Percentiles rank a stretch among this genome's conserved stretches.
phyloP scores from a whole-genome alignment of 2,329 filamentous ascomycete genomes.

The Stachybotrys elegans region DNA sequence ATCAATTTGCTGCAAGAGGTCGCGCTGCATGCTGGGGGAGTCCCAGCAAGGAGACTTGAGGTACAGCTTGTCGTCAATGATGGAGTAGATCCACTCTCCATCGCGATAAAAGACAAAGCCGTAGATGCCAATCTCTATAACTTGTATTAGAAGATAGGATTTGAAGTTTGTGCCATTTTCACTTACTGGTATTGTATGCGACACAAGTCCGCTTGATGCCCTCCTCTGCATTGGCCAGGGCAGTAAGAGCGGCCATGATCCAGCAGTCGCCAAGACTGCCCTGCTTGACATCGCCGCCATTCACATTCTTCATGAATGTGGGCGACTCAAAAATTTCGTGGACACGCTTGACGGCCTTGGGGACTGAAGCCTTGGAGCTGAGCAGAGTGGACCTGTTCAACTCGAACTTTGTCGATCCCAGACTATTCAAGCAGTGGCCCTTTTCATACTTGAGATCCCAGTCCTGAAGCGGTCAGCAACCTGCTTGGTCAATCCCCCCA shows the following conservation, averaged over 20 bases:
- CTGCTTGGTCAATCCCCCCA: neutral
- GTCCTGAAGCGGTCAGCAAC: conserved; percentile 35
- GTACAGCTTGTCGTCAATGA: conserved; percentile 87
- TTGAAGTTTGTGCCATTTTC: neutral
- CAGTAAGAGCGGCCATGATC: conserved; percentile 74
- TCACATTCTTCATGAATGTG: conserved; percentile 60
- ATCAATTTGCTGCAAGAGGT: conserved; percentile 70
- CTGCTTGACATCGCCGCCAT: conserved; percentile 72
- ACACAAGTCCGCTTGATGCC: conserved; percentile 72
- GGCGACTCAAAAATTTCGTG: conserved; percentile 73
- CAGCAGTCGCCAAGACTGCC: conserved; percentile 77
- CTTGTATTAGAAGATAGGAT: too few relatives aligned
- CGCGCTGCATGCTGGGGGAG: conserved; percentile 68
- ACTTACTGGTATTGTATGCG: conserved; percentile 58
- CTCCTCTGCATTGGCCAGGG: conserved; percentile 66
- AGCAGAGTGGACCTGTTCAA: conserved; percentile 38
- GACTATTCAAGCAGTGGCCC: conserved; percentile 49
- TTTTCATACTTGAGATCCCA: conserved; percentile 65
- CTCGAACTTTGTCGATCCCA: conserved; percentile 48
- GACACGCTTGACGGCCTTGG: conserved; percentile 70
- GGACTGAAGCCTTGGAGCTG: conserved; percentile 46
- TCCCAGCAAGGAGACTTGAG: conserved; percentile 79
- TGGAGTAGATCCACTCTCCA: conserved; percentile 87
- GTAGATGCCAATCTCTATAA: conserved; percentile 66
- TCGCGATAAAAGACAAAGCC: conserved; percentile 87